These are phyloP conservation scores for Protomyces pachydermus DNA, from an alignment of 1,139 yeast species.

Conservation along the genomic window DNA sequence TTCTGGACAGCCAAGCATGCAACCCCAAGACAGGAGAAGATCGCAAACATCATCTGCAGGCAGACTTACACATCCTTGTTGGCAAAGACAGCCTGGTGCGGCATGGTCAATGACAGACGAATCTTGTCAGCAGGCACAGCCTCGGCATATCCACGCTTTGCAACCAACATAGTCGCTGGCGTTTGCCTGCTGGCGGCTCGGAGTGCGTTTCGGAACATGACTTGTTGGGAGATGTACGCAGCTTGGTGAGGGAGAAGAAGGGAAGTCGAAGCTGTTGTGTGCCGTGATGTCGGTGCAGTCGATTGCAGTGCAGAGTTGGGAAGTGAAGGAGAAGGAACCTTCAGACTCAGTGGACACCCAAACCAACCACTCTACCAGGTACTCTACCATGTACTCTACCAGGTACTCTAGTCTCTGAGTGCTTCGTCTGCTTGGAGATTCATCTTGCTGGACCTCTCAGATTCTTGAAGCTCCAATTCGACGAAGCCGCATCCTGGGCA, in stretches of 20 bases:
- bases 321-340: background rate
- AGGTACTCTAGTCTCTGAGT: no score
- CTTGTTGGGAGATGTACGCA: background rate
- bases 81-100: slow-evolving; percentile 45
- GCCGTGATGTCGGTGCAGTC: background rate
- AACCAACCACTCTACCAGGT: background rate
- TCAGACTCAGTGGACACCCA: background rate
- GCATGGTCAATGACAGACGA: slow-evolving; percentile 85
- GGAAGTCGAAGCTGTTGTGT: background rate
- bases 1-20: background rate
- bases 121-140: slow-evolving; percentile 69
- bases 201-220: slow-evolving; percentile 24
- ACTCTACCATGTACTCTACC: no score
- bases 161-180: slow-evolving; percentile 5
- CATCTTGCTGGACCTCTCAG: no score
- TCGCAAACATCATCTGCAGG: slow-evolving; percentile 34
- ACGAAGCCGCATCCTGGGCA: no score
- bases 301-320: background rate
- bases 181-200: slow-evolving; percentile 8
- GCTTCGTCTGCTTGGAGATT: no score
- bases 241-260: background rate
- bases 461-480: no score
- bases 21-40: slow-evolving; percentile 44
- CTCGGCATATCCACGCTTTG: slow-evolving; percentile 28
- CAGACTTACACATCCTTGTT: slow-evolving; percentile 24